These are phyloP conservation scores for Smittium mucronatum DNA, from an alignment of 371 early-diverging fungal species.

Conservation along the genomic window DNA sequence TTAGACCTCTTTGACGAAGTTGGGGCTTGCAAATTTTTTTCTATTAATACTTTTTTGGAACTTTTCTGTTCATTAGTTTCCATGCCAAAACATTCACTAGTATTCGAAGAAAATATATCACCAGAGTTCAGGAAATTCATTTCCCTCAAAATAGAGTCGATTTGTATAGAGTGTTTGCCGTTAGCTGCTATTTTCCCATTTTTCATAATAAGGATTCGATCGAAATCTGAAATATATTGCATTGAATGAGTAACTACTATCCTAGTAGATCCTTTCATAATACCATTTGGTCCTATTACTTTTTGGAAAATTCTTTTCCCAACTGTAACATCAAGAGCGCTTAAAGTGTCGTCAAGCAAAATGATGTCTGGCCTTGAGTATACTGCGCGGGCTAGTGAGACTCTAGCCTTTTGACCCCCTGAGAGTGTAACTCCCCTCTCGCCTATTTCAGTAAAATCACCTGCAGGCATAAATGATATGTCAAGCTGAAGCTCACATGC, in stretches of 20 bases:
- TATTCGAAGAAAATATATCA: background rate
- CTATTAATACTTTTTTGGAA: background rate
- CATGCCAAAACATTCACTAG: background rate
- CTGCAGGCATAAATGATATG: slow-evolving; percentile 41
- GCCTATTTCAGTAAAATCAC: slow-evolving; percentile 42
- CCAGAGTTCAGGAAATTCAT: background rate
- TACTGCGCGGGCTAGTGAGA: slow-evolving; percentile 39
- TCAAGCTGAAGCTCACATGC: slow-evolving; percentile 40
- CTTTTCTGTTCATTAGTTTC: background rate
- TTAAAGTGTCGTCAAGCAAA: slow-evolving; percentile 51
- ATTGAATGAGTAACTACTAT: slow-evolving; percentile 6
- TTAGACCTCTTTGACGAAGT: background rate
- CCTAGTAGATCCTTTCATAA: background rate
- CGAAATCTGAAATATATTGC: background rate
- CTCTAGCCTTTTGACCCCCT: slow-evolving; percentile 44
- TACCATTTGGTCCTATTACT: background rate
- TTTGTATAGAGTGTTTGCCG: background rate
- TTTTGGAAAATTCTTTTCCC: background rate
- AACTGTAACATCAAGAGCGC: slow-evolving; percentile 50
- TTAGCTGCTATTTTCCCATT: background rate
- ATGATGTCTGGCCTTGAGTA: slow-evolving; percentile 47
- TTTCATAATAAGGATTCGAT: background rate
- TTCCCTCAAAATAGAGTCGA: background rate
- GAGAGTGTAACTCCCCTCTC: slow-evolving; percentile 42
- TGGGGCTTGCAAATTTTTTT: background rate